Evolutionary conservation across 495 filamentous ascomycete species (phyloP).

Genomic region (Daldinia loculata): DNA sequence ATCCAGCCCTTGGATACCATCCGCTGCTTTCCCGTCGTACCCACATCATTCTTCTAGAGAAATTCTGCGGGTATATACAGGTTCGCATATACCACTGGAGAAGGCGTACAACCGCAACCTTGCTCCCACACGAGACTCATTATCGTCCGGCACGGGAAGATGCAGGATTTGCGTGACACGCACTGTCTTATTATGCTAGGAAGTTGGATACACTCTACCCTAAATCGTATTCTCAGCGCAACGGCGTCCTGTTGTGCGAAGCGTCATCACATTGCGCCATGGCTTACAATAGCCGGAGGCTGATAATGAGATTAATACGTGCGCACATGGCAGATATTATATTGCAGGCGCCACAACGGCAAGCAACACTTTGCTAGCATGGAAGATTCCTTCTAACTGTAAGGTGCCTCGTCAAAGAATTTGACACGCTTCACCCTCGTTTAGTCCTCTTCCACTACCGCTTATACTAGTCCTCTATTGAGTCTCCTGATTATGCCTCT

Average conservation of each 20-base stretch:
- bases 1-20: slow-evolving; percentile 24
- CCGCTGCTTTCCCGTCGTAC: slow-evolving; percentile 25
- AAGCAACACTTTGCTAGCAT: slow-evolving; percentile 11
- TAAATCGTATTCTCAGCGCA: slow-evolving; percentile 27
- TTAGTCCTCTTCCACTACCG: slow-evolving; percentile 23
- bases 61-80: slow-evolving; percentile 32
- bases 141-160: slow-evolving; percentile 45
- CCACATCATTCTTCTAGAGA: slow-evolving; percentile 34
- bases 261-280: slow-evolving; percentile 26
- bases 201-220: slow-evolving; percentile 15
- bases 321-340: slow-evolving; percentile 37
- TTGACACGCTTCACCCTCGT: slow-evolving; percentile 34
- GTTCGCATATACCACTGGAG: slow-evolving; percentile 19
- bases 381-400: slow-evolving; percentile 10
- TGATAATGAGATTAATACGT: slow-evolving; percentile 37
- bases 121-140: slow-evolving; percentile 45
- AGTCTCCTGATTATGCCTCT: slow-evolving; percentile 39
- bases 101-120: slow-evolving; percentile 27
- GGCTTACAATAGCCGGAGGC: slow-evolving; percentile 29
- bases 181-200: slow-evolving; percentile 25
- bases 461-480: slow-evolving; percentile 5
- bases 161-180: slow-evolving; percentile 37
- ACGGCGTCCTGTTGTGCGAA: slow-evolving; percentile 36
- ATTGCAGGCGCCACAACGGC: slow-evolving; percentile 32
- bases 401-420: slow-evolving; percentile 18